Conservation (phyloP, 2,329 filamentous ascomycete species). For the Hypomyces perniciosus region DNA sequence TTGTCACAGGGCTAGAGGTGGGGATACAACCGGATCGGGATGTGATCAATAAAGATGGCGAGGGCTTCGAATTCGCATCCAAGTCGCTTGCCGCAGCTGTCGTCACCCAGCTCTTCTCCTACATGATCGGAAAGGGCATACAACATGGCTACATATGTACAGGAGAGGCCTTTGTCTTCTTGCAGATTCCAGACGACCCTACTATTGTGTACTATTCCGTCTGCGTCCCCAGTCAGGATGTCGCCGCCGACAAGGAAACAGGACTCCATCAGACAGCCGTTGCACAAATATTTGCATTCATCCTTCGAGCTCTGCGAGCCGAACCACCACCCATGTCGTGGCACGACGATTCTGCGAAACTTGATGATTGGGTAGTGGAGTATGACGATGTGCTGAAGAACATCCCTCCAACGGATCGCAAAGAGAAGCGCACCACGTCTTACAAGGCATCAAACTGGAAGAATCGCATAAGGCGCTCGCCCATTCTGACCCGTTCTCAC, state of each 20-base stretch:
- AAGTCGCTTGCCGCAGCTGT: constrained; percentile 29
- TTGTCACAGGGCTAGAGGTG: constrained; percentile 20
- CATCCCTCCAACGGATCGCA: constrained; percentile 20
- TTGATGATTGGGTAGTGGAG: constrained; percentile 30
- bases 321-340: constrained; percentile 22
- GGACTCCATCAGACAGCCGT: constrained; percentile 32
- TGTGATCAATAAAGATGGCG: constrained; percentile 27
- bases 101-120: constrained; percentile 35
- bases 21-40: constrained; percentile 29
- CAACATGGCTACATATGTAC: constrained; percentile 32
- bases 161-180: constrained; percentile 29
- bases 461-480: constrained; percentile 16
- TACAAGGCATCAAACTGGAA: constrained; percentile 25
- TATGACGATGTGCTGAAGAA: constrained; percentile 23
- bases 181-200: constrained; percentile 28
- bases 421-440: constrained; percentile 13
- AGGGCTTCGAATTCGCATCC: constrained; percentile 24
- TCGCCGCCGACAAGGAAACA: constrained; percentile 26
- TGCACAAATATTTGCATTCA: constrained; percentile 33
- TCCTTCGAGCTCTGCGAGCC: constrained; percentile 23
- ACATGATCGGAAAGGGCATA: constrained; percentile 31
- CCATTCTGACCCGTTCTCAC: neutral
- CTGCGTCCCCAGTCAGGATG: constrained; percentile 29
- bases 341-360: constrained; percentile 22
- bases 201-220: constrained; percentile 28